A percentile compares a stretch with the other conserved stretches of the same genome.
These are phyloP conservation scores for Truncatella angustata DNA, from an alignment of 2,329 filamentous ascomycete genomes.

Conservation along the genomic window DNA sequence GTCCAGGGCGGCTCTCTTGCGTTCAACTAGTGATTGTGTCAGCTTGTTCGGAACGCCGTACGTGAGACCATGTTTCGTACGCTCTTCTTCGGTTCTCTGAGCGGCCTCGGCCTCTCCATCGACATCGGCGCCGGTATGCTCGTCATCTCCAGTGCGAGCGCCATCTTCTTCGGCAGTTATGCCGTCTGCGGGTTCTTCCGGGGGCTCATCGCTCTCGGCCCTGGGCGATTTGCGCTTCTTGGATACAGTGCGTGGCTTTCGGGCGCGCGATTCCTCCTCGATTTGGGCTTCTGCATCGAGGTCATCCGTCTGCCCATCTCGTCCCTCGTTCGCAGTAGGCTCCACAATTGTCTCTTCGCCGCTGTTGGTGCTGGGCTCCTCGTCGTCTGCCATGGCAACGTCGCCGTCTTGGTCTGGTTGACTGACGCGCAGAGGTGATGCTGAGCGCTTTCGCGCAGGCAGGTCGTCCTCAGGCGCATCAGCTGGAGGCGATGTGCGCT, in stretches of 20 bases:
- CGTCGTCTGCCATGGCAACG: slow-evolving; percentile 32
- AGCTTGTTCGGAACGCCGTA: slow-evolving; percentile 19
- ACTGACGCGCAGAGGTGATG: slow-evolving; percentile 19
- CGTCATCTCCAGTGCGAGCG: slow-evolving; percentile 52
- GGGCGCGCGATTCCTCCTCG: slow-evolving; percentile 20
- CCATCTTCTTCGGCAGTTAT: slow-evolving; percentile 38
- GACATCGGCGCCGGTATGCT: slow-evolving; percentile 51
- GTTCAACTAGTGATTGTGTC: slow-evolving; percentile 57
- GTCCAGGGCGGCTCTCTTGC: slow-evolving; percentile 77
- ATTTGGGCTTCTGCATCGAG: slow-evolving; percentile 21
- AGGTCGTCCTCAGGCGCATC: slow-evolving; percentile 20
- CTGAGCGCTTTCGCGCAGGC: slow-evolving; percentile 24
- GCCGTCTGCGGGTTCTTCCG: slow-evolving; percentile 27
- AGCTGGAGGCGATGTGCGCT: slow-evolving; percentile 27
- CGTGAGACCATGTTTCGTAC: slow-evolving; percentile 38
- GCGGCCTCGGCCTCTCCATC: slow-evolving; percentile 60
- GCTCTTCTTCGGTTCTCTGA: slow-evolving; percentile 63
- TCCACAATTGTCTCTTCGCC: slow-evolving; percentile 26
- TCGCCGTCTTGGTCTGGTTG: slow-evolving; percentile 30
- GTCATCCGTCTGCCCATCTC: slow-evolving; percentile 13
- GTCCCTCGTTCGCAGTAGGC: slow-evolving; percentile 16
- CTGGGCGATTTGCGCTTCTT: slow-evolving; percentile 28
- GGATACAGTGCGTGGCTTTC: slow-evolving; percentile 32
- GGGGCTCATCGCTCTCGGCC: slow-evolving; percentile 13
- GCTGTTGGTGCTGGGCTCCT: slow-evolving; percentile 28